A percentile compares a stretch with the other conserved stretches of the same genome.
These are phyloP conservation scores for Plasmodium gonderi DNA, from an alignment of 169 alveolate genomes.

Conservation along the genomic window DNA sequence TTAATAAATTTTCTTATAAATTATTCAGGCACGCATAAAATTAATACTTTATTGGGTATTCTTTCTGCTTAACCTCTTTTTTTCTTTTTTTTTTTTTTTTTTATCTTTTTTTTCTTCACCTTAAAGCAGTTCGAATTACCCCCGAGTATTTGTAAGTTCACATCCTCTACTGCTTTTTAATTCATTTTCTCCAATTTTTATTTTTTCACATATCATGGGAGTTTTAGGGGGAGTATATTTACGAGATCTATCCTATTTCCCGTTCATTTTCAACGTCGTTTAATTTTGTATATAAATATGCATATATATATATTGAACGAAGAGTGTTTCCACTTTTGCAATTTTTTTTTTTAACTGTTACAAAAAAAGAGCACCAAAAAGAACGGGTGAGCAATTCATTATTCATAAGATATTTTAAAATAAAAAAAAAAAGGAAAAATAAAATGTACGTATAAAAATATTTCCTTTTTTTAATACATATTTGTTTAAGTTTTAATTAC, in stretches of 20 bases:
- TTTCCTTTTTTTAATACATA: too few species aligned
- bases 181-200: not conserved
- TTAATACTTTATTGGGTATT: not conserved
- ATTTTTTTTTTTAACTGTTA: not conserved
- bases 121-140: not conserved
- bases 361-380: not conserved
- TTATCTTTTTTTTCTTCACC: not conserved
- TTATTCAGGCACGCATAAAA: too few species aligned
- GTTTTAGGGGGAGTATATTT: not conserved
- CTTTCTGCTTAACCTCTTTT: not conserved
- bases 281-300: not conserved
- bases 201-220: not conserved
- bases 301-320: not conserved
- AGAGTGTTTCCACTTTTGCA: not conserved
- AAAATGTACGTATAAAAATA: too few species aligned
- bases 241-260: not conserved
- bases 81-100: not conserved
- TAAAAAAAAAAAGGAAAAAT: not conserved
- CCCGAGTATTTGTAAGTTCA: too few species aligned
- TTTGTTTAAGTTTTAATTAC: too few species aligned
- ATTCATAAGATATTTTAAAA: not conserved
- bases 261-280: not conserved
- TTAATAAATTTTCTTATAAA: too few species aligned
- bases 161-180: not conserved
- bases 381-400: not conserved